Evolutionary conservation across 1,139 yeast genomes (phyloP).

Genomic region (Pichia sp.): DNA sequence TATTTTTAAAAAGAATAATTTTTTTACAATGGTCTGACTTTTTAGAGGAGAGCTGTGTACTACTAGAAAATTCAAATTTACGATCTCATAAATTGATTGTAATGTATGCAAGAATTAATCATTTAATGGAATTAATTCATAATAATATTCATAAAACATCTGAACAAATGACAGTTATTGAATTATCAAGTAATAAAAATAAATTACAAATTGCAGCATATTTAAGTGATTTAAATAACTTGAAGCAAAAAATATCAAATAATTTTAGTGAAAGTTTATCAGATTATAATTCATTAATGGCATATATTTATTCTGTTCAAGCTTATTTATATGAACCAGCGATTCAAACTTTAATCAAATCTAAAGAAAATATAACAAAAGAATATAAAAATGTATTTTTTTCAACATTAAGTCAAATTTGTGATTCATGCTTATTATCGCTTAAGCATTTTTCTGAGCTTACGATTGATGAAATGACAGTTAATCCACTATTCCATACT

Average conservation of each 20-base stretch:
- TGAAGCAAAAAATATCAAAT: slow-evolving; percentile 33
- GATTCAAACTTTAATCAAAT: slow-evolving; percentile 17
- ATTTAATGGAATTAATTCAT: slow-evolving; percentile 59
- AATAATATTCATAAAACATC: slow-evolving; percentile 37
- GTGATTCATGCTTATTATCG: slow-evolving; percentile 49
- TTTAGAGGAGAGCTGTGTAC: slow-evolving; percentile 55
- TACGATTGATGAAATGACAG: slow-evolving; percentile 40
- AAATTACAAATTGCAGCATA: slow-evolving; percentile 37
- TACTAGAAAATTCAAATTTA: slow-evolving; percentile 37
- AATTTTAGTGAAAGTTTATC: slow-evolving; percentile 25
- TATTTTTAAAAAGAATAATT: slow-evolving; percentile 47
- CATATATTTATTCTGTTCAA: slow-evolving; percentile 60
- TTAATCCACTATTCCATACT: slow-evolving; percentile 56
- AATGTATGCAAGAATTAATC: slow-evolving; percentile 52
- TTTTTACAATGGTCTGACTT: slow-evolving; percentile 53
- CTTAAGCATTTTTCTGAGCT: slow-evolving; percentile 44
- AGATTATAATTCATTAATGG: slow-evolving; percentile 37
- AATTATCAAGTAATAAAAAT: slow-evolving; percentile 27
- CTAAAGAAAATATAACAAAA: slow-evolving; percentile 19
- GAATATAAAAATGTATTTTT: slow-evolving; percentile 29
- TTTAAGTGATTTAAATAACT: slow-evolving; percentile 35
- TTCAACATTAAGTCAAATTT: slow-evolving; percentile 43
- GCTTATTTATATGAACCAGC: slow-evolving; percentile 66
- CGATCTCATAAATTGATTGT: slow-evolving; percentile 41
- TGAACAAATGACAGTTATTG: slow-evolving; percentile 23